Base-by-base conservation (phyloP, 805 yeast genomes). In the Cyberlindnera veronae region DNA sequence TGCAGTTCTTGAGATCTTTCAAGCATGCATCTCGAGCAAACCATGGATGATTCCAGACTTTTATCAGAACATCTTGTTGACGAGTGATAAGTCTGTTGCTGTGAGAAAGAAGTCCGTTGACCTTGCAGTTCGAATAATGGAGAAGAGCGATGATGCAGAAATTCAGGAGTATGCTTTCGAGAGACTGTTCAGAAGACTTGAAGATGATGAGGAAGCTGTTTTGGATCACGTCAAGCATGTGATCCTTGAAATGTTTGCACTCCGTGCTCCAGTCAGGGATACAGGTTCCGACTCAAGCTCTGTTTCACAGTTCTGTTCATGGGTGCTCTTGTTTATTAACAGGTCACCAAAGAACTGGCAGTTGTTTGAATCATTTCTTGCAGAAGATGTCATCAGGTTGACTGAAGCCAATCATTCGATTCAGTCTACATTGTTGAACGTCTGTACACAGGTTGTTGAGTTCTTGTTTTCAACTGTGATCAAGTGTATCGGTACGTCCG, bases 1-100 rank as follows among this genome's bases (percentile, higher is more conserved):
- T 51, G 86, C 95, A 0, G 81, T 81, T 3, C 63, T 88, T 21
- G 93, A 85, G 31, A 66, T 88, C 29, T 60, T 88, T 19, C 70
- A 72, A 10, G 69, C 66, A 37, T 76, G 71, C 39, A 54, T 80
- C 29, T 51, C 62, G 3, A 49, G 64, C 2, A 68, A 68, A 36
- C 75, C 77, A 0, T 69, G 66, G 3, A 55, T 71, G 22, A 64
- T 74, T 16, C 67, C 68, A 3, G 71, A 69, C 20, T 80, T 74
- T 46, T 76, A 76, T 53, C 61, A 56, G 8, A 72, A 38, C 2
- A 30, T 50, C 26, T 36, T 53, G 8, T 53, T 61, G 42, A 67
- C 65, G 24, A 64, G 61, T 39, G 93, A 87, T 51, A 72, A 71
- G 6, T 84, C 91, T 41, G 52, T 78, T 13, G 70, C 72, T 30